These are phyloP conservation scores for Lasiosphaeriaceae sp. DNA, from an alignment of 495 filamentous ascomycete species.

Conservation along the genomic window DNA sequence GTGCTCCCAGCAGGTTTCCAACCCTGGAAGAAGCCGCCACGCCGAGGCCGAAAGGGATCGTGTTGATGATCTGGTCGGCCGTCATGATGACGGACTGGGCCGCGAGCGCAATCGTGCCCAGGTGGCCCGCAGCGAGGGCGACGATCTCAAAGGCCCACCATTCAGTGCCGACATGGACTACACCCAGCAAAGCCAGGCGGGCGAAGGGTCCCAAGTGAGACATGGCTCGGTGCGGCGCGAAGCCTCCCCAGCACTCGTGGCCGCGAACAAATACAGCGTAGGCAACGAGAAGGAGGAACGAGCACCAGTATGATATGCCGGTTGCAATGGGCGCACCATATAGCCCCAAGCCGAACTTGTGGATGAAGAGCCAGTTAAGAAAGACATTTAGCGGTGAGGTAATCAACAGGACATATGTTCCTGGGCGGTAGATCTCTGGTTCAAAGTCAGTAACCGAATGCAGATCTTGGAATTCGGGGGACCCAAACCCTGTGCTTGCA, in stretches of 20 bases:
- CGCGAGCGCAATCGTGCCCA: slow-evolving; percentile 80
- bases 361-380: slow-evolving; percentile 78
- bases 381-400: slow-evolving; percentile 75
- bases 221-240: slow-evolving; percentile 57
- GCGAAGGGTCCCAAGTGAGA: slow-evolving; percentile 69
- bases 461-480: neutral
- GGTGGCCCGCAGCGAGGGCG: slow-evolving; percentile 77
- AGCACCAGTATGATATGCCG: slow-evolving; percentile 81
- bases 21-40: slow-evolving; percentile 78
- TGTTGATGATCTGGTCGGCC: slow-evolving; percentile 87
- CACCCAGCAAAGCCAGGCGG: slow-evolving; percentile 69
- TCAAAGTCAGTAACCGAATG: neutral
- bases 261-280: slow-evolving; percentile 73
- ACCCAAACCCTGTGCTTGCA: slow-evolving; percentile 78
- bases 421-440: slow-evolving; percentile 77
- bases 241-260: slow-evolving; percentile 80
- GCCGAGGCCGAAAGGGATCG: slow-evolving; percentile 86
- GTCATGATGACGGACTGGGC: slow-evolving; percentile 95
- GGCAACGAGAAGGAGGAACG: slow-evolving; percentile 70
- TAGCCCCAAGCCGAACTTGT: slow-evolving; percentile 65
- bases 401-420: slow-evolving; percentile 81
- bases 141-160: slow-evolving; percentile 98
- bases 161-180: slow-evolving; percentile 89
- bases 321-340: slow-evolving; percentile 82
- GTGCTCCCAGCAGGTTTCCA: slow-evolving; percentile 77